Conservation (phyloP, 148 eudicot genomes). For the Fagopyrum tataricum region DNA sequence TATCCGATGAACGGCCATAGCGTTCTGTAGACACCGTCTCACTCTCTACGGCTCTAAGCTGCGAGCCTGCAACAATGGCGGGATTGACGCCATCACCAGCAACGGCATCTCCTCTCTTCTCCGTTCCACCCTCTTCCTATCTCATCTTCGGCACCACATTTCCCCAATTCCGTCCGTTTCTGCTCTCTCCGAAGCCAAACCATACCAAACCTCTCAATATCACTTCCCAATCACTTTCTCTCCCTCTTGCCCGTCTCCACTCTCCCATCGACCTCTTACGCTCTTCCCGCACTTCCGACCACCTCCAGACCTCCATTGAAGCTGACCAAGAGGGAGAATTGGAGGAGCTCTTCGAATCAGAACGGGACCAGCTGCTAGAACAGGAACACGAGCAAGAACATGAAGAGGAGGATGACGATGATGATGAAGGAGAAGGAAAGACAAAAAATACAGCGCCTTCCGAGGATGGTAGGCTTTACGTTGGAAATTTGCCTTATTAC, state of each 20-base stretch:
- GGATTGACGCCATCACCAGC: constrained; percentile 19
- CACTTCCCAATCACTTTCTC: constrained; percentile 23
- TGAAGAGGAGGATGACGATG: constrained; percentile 15
- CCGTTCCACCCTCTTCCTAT: background rate
- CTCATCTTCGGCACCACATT: constrained; percentile 11
- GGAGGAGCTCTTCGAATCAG: constrained; percentile 5
- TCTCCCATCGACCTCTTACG: constrained; percentile 15
- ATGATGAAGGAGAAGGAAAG: constrained; percentile 22
- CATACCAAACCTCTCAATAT: constrained; percentile 31
- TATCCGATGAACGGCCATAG: background rate
- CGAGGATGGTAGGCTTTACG: constrained; percentile 54
- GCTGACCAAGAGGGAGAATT: background rate
- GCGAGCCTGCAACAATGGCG: constrained; percentile 14
- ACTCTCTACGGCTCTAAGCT: background rate
- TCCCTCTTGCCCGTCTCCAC: constrained; percentile 17
- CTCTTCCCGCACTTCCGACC: constrained; percentile 23
- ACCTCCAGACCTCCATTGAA: constrained; percentile 13
- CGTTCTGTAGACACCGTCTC: background rate
- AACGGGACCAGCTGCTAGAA: constrained; percentile 18
- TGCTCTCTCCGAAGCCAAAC: constrained; percentile 24
- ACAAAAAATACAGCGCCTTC: constrained; percentile 16
- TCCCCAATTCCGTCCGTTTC: constrained; percentile 17
- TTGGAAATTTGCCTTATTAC: constrained; percentile 74
- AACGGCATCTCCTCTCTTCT: constrained; percentile 16
- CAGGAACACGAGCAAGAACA: constrained; percentile 18